A percentile compares a stretch with the other conserved stretches of the same genome.
These are phyloP conservation scores for Neonectria neomacrospora DNA, from an alignment of 2,329 filamentous ascomycete genomes.

Conservation along the genomic window DNA sequence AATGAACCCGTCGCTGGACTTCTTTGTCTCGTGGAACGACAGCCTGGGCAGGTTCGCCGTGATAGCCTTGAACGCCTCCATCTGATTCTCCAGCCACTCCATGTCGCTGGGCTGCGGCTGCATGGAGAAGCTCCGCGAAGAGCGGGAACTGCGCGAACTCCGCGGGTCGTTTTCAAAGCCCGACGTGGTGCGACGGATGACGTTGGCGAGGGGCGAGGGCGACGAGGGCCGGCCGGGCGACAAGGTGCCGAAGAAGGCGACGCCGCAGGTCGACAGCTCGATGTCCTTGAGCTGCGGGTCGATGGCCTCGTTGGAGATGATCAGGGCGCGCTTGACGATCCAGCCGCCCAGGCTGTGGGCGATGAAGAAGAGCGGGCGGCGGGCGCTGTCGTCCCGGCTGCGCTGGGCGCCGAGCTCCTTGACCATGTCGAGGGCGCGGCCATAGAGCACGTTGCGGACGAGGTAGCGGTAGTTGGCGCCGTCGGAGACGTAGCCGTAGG, in stretches of 20 bases:
- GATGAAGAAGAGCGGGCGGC: constrained; percentile 24
- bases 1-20: constrained; percentile 20
- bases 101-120: constrained; percentile 20
- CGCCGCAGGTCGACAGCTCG: constrained; percentile 23
- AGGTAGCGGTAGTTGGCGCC: constrained; percentile 26
- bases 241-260: constrained; percentile 25
- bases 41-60: constrained; percentile 22
- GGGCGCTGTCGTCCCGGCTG: constrained; percentile 13
- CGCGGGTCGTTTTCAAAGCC: constrained; percentile 12
- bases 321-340: constrained; percentile 26
- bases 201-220: constrained; percentile 22
- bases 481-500: constrained; percentile 23
- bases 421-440: constrained; percentile 24
- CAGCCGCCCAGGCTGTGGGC: constrained; percentile 24
- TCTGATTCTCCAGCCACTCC: constrained; percentile 26
- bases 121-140: constrained; percentile 11
- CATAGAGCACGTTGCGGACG: constrained; percentile 24
- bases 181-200: constrained; percentile 23
- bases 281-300: constrained; percentile 21
- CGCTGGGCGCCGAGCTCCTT: constrained; percentile 25
- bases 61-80: constrained; percentile 28
- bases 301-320: constrained; percentile 24
- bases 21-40: constrained; percentile 22
- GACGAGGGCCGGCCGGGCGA: constrained; percentile 25
- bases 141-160: constrained; percentile 2